Base-by-base conservation (phyloP, 192 early-diverging fungal genomes). In the Neocallimastix lanati region DNA sequence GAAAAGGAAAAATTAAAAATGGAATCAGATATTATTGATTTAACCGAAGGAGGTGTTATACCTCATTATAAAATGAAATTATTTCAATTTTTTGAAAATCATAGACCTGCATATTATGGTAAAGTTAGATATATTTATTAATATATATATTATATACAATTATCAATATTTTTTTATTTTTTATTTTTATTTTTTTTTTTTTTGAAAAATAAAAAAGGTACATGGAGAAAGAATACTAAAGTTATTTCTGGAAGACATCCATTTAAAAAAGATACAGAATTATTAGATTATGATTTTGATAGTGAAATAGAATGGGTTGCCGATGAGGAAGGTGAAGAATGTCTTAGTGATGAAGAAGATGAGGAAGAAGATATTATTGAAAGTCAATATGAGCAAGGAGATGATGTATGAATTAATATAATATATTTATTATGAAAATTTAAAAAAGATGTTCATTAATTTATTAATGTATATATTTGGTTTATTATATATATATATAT, bases 241-340 rank as follows among this genome's bases (percentile, higher is more conserved):
- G 78, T 29, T 4, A 83, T 95, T 38, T 83, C 82, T 13, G 90
- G 88, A 16, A 86, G 89, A 27, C 82, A 85, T 3, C 92, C 93
- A 25, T 90, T 94, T 83, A 84, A 82, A 29, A 84, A 82, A 76
- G 96, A 95, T 80, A 84, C 83, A 13, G 80, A 76, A 2, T 33
- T 87, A 33, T 67, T 96, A 14, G 92, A 97, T 79, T 97, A 97
- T 79, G 93, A 93, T 11, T 85, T 93, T 80, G 96, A 97, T 81
- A 94, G 93, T 81, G 94, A 95, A 77, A 92, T 90, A 0, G 96
- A 96, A 84, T 97, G 96, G 96, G 94, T 93, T 35, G 91, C 89
- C 30, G 93, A 95, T 37, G 96, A 93, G 35, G 93, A 93, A 80
- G 96, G 96, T 27, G 96, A 97, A 80, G 94, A 96, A 76, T 85